Evolutionary conservation across 495 filamentous ascomycete species (phyloP), one percentile per base, ranked within the genome.

Genomic region (Amphirosellinia nigrospora): DNA sequence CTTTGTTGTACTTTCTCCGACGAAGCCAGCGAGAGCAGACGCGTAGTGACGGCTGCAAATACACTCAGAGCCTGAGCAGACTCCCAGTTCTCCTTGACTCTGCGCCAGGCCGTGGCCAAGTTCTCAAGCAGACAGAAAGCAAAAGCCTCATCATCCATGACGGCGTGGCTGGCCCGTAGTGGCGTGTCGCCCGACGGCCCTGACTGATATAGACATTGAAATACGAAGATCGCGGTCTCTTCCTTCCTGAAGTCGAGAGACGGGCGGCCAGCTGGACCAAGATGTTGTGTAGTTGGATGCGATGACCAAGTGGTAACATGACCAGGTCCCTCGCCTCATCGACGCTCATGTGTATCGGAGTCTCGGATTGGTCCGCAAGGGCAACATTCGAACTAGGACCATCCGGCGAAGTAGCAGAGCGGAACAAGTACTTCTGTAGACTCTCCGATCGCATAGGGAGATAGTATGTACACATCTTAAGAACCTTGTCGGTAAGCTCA

Each of bases 281-380:
- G 19, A 90, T 82, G 59, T 89, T 89, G 38, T 82, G 72, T 85
- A 86, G 88, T 56, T 89, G 86, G 30, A 89, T 75, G 0, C 76
- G 71, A 32, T 81, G 68, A 0, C 87, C 87, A 0, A 83, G 73
- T 3, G 86, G 81, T 32, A 89, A 71, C 11, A 78, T 71, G 8
- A 81, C 79, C 36, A 90, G 80, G 0, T 84, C 77, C 41, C 81
- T 81, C 71, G 82, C 89, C 52, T 89, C 87, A 7, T 82, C 82
- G 0, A 89, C 69, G 0, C 83, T 78, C 68, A 89, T 78, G 38
- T 78, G 30, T 0, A 34, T 15, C 0, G 88, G 83, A 53, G 81
- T 86, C 0, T 66, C 43, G 3, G 53, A 68, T 73, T 88, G 89
- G 0, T 72, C 72, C 0, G 86, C 78, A 43, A 89, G 83, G 0